A percentile compares a stretch with the other conserved stretches of the same genome.
Conservation (phyloP, 1,284 basidiomycete genomes). For the Apiotrichum gracile region DNA sequence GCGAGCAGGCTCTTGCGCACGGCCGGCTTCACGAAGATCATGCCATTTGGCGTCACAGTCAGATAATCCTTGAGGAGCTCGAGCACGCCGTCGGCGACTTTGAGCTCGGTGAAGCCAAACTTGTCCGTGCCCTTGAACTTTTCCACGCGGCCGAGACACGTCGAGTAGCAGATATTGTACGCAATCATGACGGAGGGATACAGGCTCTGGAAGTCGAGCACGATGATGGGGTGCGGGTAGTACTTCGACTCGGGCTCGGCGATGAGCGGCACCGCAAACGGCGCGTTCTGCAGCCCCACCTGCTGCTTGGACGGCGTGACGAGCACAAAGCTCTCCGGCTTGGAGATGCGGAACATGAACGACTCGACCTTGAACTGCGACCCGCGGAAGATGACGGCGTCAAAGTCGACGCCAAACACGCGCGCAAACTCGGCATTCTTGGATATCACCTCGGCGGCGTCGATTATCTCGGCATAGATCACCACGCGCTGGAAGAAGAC, state of each 20-base stretch:
- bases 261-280: slow-evolving; percentile 81
- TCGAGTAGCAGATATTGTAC: slow-evolving; percentile 96
- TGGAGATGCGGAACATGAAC: slow-evolving; percentile 96
- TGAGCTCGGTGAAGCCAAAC: slow-evolving; percentile 70
- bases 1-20: slow-evolving; percentile 79
- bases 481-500: slow-evolving; percentile 62
- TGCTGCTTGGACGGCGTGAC: slow-evolving; percentile 76
- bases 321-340: slow-evolving; percentile 86
- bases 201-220: slow-evolving; percentile 91
- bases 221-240: slow-evolving; percentile 84
- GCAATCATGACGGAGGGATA: slow-evolving; percentile 98
- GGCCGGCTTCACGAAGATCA: slow-evolving; percentile 82
- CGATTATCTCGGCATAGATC: slow-evolving; percentile 69
- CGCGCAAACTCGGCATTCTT: slow-evolving; percentile 94
- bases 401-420: slow-evolving; percentile 95
- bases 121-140: slow-evolving; percentile 83
- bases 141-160: slow-evolving; percentile 81
- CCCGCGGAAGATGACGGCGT: slow-evolving; percentile 86
- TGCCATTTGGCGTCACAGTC: slow-evolving; percentile 85
- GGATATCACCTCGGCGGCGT: slow-evolving; percentile 71
- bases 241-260: slow-evolving; percentile 92
- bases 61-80: slow-evolving; percentile 66
- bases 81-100: slow-evolving; percentile 63
- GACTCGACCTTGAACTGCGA: slow-evolving; percentile 99
- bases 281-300: slow-evolving; percentile 95